phyloP scores from a whole-genome alignment of 768 basidiomycete species.

The Hericium rajendrae region DNA sequence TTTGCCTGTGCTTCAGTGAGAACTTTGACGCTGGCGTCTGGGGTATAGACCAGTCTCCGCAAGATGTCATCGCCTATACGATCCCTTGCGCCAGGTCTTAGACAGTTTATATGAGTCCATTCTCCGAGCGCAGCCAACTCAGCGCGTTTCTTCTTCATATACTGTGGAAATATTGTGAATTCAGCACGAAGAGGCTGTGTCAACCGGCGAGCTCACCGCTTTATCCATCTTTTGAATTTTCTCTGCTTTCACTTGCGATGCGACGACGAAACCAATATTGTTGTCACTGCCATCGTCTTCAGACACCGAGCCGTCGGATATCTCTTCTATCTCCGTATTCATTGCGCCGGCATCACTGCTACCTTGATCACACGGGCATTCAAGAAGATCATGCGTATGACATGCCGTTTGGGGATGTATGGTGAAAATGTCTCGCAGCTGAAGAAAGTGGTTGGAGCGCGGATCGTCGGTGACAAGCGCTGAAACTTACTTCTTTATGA shows the following conservation, averaged over 20 bases:
- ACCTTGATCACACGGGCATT: constrained; percentile 53
- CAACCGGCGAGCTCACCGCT: constrained; percentile 31
- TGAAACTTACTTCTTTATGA: constrained; percentile 61
- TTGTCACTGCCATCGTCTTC: constrained; percentile 23
- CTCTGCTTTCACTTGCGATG: constrained; percentile 48
- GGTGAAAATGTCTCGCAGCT: constrained; percentile 93
- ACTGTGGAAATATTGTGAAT: constrained; percentile 28
- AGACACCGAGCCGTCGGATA: not conserved
- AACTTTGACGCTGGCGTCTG: constrained; percentile 7
- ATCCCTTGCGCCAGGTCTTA: constrained; percentile 33
- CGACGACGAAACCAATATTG: constrained; percentile 40
- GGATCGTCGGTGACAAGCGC: constrained; percentile 1
- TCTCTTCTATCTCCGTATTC: not conserved
- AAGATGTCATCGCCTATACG: constrained; percentile 60
- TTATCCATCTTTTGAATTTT: constrained; percentile 38
- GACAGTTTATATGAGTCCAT: constrained; percentile 81
- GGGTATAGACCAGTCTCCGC: constrained; percentile 33
- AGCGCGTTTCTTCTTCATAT: constrained; percentile 55
- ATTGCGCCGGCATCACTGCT: not conserved
- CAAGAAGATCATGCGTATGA: constrained; percentile 88
- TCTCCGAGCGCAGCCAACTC: constrained; percentile 65
- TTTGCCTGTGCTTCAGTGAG: constrained; percentile 5
- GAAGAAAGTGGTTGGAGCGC: constrained; percentile 4
- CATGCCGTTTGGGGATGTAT: constrained; percentile 69
- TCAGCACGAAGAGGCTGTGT: constrained; percentile 3